A percentile compares a stretch with the other conserved stretches of the same genome.
phyloP scores from a whole-genome alignment of 2,329 filamentous ascomycete genomes.

The Fusarium paranaense region DNA sequence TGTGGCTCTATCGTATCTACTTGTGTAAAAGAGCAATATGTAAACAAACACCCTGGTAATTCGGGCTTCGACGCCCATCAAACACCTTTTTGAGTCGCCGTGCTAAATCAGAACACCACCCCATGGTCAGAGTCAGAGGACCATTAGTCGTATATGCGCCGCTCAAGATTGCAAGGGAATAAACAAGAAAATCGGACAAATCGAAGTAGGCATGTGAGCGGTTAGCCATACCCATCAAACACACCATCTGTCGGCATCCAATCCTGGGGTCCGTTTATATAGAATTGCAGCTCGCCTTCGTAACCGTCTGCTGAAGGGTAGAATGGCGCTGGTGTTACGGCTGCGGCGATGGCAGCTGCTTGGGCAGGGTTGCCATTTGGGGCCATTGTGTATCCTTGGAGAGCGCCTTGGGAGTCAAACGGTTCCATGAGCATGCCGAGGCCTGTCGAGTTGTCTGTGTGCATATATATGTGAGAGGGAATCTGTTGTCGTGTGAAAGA shows the following conservation, averaged over 20 bases:
- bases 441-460: conserved; percentile 7
- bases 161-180: neutral
- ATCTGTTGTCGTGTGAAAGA: conserved; percentile 28
- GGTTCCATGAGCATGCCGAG: conserved; percentile 57
- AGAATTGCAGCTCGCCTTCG: conserved; percentile 58
- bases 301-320: conserved; percentile 58
- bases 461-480: conserved; percentile 25
- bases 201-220: neutral
- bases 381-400: conserved; percentile 28
- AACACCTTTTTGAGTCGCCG: conserved; percentile 1
- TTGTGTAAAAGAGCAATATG: neutral
- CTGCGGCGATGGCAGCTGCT: conserved; percentile 9
- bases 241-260: conserved; percentile 36
- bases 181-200: neutral
- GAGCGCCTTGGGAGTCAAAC: conserved; percentile 45
- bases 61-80: neutral
- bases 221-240: conserved; percentile 36
- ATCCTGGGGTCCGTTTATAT: conserved; percentile 53
- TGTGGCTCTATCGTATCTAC: conserved; percentile 2
- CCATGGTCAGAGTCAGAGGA: neutral
- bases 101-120: neutral
- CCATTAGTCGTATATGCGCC: conserved; percentile 3
- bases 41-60: neutral
- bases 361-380: conserved; percentile 20
- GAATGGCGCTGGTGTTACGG: conserved; percentile 9